Conservation (phyloP, 805 yeast genomes). For the Yarrowia deformans region DNA sequence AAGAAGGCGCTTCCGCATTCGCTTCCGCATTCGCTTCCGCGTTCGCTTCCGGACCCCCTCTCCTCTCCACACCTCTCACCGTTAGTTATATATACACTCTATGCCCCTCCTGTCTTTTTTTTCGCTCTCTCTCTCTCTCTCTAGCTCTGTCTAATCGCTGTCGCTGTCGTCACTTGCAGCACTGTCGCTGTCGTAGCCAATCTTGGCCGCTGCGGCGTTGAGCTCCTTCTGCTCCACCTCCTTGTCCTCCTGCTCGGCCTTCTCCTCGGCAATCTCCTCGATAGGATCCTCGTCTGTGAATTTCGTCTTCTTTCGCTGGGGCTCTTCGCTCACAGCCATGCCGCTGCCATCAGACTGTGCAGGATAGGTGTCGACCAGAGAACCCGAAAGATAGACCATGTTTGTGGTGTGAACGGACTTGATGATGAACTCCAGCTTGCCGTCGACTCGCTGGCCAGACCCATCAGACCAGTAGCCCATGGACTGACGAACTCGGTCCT, state of each 20-base stretch:
- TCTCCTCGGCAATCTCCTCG: constrained; percentile 22
- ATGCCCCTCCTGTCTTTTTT: constrained; percentile 1
- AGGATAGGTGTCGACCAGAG: constrained; percentile 57
- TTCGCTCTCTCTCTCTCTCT: no score
- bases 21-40: background rate
- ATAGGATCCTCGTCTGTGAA: constrained; percentile 22
- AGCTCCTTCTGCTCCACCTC: background rate
- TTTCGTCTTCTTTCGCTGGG: constrained; percentile 66
- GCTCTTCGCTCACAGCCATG: constrained; percentile 77
- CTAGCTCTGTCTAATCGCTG: constrained; percentile 1
- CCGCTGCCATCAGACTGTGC: constrained; percentile 52
- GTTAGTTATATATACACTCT: constrained; percentile 37
- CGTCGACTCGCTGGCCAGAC: constrained; percentile 76
- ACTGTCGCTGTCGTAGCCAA: constrained; percentile 26
- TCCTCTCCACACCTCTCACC: constrained; percentile 1
- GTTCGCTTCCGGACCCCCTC: background rate
- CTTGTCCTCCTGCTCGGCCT: constrained; percentile 16
- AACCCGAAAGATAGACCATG: constrained; percentile 88
- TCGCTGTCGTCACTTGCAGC: constrained; percentile 28
- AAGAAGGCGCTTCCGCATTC: background rate
- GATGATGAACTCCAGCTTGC: constrained; percentile 78
- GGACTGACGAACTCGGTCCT: constrained; percentile 55
- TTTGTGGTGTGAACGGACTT: constrained; percentile 70
- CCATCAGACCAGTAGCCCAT: constrained; percentile 90
- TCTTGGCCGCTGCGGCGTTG: background rate